phyloP scores from a whole-genome alignment of 2,329 filamentous ascomycete genomes.

The Shiraia sp. region DNA sequence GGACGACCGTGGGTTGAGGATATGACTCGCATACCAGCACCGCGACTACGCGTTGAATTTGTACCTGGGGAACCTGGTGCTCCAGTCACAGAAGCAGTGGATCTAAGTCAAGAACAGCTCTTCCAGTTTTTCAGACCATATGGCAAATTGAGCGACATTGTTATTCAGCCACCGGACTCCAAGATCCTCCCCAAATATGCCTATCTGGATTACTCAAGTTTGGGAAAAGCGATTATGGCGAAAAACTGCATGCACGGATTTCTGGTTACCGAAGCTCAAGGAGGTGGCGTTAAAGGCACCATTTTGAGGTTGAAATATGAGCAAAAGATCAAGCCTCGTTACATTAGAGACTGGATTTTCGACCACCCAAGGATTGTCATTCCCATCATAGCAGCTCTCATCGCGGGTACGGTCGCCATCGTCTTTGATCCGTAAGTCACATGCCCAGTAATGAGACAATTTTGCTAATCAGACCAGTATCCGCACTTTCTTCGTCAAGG shows the following conservation, averaged over 20 bases:
- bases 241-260: conserved; percentile 92
- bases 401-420: conserved; percentile 82
- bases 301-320: conserved; percentile 83
- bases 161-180: conserved; percentile 79
- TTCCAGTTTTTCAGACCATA: conserved; percentile 88
- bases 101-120: conserved; percentile 82
- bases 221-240: conserved; percentile 81
- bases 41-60: conserved; percentile 81
- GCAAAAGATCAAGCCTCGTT: conserved; percentile 73
- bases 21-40: conserved; percentile 78
- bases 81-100: conserved; percentile 70
- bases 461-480: conserved; percentile 53
- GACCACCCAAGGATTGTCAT: conserved; percentile 87
- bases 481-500: conserved; percentile 87
- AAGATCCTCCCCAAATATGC: conserved; percentile 83
- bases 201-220: conserved; percentile 72
- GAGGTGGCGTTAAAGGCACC: conserved; percentile 77
- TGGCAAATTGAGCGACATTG: conserved; percentile 87
- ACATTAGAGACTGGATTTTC: conserved; percentile 84
- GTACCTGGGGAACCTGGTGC: conserved; percentile 72
- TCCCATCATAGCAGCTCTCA: conserved; percentile 75
- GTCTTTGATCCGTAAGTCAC: conserved; percentile 71
- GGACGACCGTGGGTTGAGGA: conserved; percentile 95
- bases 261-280: conserved; percentile 66
- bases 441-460: neutral